These are phyloP conservation scores for Samsoniella hepiali DNA, from an alignment of 2,329 filamentous ascomycete genomes.

Conservation along the genomic window DNA sequence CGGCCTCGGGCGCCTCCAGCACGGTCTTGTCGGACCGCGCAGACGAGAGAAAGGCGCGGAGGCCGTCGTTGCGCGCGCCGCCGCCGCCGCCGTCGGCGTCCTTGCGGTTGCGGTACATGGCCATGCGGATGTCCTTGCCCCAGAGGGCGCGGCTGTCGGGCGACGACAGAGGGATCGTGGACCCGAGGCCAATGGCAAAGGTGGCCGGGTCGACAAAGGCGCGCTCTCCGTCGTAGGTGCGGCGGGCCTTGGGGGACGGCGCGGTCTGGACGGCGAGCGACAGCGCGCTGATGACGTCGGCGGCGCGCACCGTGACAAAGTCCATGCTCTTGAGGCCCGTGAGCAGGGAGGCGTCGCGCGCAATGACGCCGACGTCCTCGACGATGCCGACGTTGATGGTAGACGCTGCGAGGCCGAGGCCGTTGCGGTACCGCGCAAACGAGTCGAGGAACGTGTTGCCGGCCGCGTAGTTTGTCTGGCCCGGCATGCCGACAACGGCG, in stretches of 20 bases:
- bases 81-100: too few species aligned
- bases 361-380: slow-evolving; percentile 35
- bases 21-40: not conserved
- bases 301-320: not conserved
- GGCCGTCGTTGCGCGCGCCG: not conserved
- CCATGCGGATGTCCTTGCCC: too few species aligned
- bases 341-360: not conserved
- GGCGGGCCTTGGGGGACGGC: not conserved
- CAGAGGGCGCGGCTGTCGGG: too few species aligned
- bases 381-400: slow-evolving; percentile 35
- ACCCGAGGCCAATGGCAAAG: too few species aligned
- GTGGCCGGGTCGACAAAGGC: too few species aligned
- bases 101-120: too few species aligned
- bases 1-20: not conserved
- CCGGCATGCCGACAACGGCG: slow-evolving; percentile 32
- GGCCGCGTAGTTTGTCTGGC: slow-evolving; percentile 40
- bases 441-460: slow-evolving; percentile 41
- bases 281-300: not conserved
- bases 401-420: slow-evolving; percentile 18
- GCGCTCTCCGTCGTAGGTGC: too few species aligned
- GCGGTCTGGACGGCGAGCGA: not conserved
- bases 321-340: not conserved
- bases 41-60: not conserved
- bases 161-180: too few species aligned
- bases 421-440: slow-evolving; percentile 34